phyloP scores from a whole-genome alignment of 208 protist genomes.

The Acanthamoeba royreba region DNA sequence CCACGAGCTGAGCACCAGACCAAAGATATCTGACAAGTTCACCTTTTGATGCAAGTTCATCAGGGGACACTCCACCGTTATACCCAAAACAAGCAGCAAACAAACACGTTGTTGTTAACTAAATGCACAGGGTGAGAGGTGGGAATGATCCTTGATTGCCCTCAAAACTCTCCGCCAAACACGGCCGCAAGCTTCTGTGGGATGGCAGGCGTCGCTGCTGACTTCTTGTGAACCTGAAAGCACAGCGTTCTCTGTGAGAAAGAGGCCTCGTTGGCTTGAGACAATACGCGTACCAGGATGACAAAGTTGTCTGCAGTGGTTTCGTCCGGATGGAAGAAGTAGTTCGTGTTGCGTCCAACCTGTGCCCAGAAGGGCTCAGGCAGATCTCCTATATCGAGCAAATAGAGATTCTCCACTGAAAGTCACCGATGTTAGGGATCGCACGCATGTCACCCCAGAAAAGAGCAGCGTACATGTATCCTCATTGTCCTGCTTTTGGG shows the following conservation, averaged over 20 bases:
- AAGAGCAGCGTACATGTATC: neutral
- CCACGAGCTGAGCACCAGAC: too few species aligned
- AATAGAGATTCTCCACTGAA: neutral
- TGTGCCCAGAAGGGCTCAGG: neutral
- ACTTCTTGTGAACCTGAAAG: neutral
- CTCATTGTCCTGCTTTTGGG: neutral
- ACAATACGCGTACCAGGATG: neutral
- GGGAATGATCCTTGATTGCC: too few species aligned
- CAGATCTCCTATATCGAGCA: neutral
- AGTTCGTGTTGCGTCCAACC: neutral
- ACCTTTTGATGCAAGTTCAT: too few species aligned
- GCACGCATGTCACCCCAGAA: neutral
- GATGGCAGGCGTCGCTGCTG: neutral
- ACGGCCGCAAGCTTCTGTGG: neutral
- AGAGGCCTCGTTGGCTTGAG: neutral
- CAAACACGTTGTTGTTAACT: too few species aligned
- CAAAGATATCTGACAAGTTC: conserved; percentile 83
- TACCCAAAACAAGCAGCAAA: too few species aligned
- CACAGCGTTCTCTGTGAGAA: neutral
- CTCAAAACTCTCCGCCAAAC: neutral
- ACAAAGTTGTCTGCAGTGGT: neutral
- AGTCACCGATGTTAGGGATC: neutral
- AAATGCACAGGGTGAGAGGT: too few species aligned
- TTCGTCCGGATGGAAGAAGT: neutral
- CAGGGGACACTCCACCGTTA: too few species aligned